phyloP scores from a whole-genome alignment of 2,329 filamentous ascomycete genomes.

The Aspergillus sergii region DNA sequence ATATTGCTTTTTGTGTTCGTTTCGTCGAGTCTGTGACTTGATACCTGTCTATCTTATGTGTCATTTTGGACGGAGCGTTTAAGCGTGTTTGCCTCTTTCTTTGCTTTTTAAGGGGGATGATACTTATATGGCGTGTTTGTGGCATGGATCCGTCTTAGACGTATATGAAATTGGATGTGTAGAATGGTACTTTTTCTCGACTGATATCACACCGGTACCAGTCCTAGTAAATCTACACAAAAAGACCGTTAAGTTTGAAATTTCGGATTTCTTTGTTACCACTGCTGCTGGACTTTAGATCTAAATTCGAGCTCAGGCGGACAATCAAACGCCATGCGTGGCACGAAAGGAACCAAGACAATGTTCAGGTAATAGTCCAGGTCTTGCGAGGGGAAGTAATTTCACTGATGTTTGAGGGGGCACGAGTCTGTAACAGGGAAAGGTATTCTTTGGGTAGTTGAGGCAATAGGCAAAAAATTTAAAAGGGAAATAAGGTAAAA shows the following conservation, averaged over 20 bases:
- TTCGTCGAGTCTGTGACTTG: not conserved
- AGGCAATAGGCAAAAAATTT: slow-evolving; percentile 26
- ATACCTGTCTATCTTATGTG: not conserved
- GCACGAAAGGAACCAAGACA: slow-evolving; percentile 25
- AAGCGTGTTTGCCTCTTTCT: not conserved
- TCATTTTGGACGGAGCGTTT: not conserved
- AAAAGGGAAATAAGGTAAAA: slow-evolving; percentile 8
- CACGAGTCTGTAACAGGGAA: slow-evolving; percentile 23
- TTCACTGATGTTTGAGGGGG: slow-evolving; percentile 15
- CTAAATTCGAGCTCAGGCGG: slow-evolving; percentile 28
- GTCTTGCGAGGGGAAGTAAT: slow-evolving; percentile 16
- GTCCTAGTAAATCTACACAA: not conserved
- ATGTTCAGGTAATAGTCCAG: slow-evolving; percentile 23
- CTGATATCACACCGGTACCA: not conserved
- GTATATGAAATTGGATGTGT: not conserved
- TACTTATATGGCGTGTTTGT: not conserved
- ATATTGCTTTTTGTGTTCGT: not conserved
- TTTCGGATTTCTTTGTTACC: slow-evolving; percentile 27
- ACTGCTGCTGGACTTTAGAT: slow-evolving; percentile 26
- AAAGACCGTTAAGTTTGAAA: slow-evolving; percentile 4
- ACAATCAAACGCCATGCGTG: slow-evolving; percentile 27
- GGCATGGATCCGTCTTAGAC: not conserved
- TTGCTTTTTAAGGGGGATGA: not conserved
- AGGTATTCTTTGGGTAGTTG: slow-evolving; percentile 32
- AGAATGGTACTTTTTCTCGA: not conserved